Base-by-base conservation (phyloP, 805 yeast species). In the Kuraishia piskuri region DNA sequence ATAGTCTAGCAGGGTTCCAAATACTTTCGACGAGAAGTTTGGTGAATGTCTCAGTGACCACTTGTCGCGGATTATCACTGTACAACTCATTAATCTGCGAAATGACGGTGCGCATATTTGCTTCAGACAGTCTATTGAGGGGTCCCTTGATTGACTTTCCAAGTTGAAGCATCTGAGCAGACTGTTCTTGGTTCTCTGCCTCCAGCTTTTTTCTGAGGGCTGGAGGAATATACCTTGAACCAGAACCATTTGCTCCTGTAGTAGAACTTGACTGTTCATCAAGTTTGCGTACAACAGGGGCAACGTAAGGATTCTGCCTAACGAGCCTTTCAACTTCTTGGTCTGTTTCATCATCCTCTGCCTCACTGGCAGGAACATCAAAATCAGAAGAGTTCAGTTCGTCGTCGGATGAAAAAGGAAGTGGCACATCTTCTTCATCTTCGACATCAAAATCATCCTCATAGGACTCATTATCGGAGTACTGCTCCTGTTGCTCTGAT, bases 71-170 rank as follows among this genome's bases (percentile, higher is more conserved):
- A 60, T 89, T 75, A 7, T 75, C 75, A 57, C 75, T 68, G 61
- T 81, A 94, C 1, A 89, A 68, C 0, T 73, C 74, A 59, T 83
- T 83, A 52, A 94, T 70, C 23, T 88, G 89, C 55, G 79, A 77
- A 21, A 87, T 82, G 52, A 91, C 88, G 1, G 84, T 72, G 12
- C 79, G 72, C 25, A 91, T 73, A 57, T 91, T 94, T 0, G 95
- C 83, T 60, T 92, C 98, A 0, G 97, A 87, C n/a, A 94, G 75
- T 66, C 83, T 86, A 66, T 94, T 94, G 61, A 94, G 72, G 1
- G 90, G 82, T 55, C 97, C 91, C 61, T 90, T 94, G 50, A 91
- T 77, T 4, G 81, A 70, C 59, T 83, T 80, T 52, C 78, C 77
- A 40, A 91, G 69, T 40, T 74, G 78, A 2, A 71, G 50, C 7